Evolutionary conservation across 2,329 filamentous ascomycete genomes (phyloP).

Genomic region (Madurella mycetomatis): DNA sequence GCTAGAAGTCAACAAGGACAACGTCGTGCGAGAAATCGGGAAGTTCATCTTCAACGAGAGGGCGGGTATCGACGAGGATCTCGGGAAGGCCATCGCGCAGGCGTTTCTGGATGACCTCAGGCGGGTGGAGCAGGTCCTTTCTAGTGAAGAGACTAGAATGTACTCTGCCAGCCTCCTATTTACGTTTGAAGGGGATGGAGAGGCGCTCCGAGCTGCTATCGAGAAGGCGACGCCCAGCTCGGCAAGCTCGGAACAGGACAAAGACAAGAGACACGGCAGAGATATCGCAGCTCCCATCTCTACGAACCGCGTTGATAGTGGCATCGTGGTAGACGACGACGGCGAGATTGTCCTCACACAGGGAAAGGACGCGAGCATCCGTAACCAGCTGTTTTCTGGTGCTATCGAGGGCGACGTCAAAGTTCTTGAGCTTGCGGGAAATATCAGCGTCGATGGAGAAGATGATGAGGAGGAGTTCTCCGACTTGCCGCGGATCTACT

Average conservation of each 20-base stretch:
- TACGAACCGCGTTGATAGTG: conserved; percentile 50
- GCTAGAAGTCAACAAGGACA: conserved; percentile 46
- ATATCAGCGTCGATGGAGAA: conserved; percentile 37
- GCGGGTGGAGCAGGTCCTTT: conserved; percentile 50
- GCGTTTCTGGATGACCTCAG: conserved; percentile 52
- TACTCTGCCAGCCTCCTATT: conserved; percentile 60
- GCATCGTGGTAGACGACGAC: conserved; percentile 46
- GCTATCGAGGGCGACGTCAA: conserved; percentile 20
- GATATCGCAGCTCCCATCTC: conserved; percentile 30
- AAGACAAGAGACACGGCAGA: conserved; percentile 24
- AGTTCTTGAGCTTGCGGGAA: conserved; percentile 13
- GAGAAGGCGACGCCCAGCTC: conserved; percentile 50
- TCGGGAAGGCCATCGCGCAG: conserved; percentile 52
- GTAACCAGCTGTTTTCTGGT: conserved; percentile 1
- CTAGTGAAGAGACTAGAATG: conserved; percentile 57
- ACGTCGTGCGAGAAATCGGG: conserved; percentile 51
- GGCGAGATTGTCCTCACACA: conserved; percentile 29
- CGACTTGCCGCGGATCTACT: conserved; percentile 61
- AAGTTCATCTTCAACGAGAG: conserved; percentile 55
- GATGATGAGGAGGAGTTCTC: conserved; percentile 45
- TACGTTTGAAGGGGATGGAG: conserved; percentile 60
- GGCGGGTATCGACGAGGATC: conserved; percentile 55
- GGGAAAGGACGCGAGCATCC: neutral
- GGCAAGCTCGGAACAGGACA: conserved; percentile 51
- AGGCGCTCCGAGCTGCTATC: conserved; percentile 48